phyloP scores from a whole-genome alignment of 495 filamentous ascomycete species.

The Cercophora scortea region DNA sequence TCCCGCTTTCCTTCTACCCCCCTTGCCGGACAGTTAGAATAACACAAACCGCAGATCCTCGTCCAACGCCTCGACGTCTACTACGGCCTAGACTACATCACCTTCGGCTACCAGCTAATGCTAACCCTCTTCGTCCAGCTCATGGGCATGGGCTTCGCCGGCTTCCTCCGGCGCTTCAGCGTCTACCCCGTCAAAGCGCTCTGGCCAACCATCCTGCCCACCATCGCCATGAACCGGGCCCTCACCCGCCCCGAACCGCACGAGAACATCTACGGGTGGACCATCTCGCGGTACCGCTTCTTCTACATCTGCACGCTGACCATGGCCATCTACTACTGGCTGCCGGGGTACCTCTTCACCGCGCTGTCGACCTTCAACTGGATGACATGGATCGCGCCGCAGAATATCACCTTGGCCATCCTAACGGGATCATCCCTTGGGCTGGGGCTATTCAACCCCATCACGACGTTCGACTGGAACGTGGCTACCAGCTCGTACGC shows the following conservation, averaged over 20 bases:
- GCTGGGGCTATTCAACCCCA: conserved; percentile 23
- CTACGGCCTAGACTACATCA: conserved; percentile 19
- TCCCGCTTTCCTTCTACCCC: too few species aligned
- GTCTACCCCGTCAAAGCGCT: conserved; percentile 31
- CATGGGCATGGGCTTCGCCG: conserved; percentile 37
- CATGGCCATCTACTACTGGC: conserved; percentile 32
- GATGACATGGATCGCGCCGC: conserved; percentile 33
- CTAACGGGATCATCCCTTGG: conserved; percentile 20
- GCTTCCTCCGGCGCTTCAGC: conserved; percentile 41
- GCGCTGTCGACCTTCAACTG: conserved; percentile 31
- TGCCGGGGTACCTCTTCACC: conserved; percentile 29
- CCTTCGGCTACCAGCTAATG: conserved; percentile 30
- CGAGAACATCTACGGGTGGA: conserved; percentile 29
- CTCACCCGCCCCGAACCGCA: conserved; percentile 14
- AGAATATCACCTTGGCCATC: conserved; percentile 24
- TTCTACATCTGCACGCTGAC: conserved; percentile 20
- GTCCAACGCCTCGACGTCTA: conserved; percentile 18
- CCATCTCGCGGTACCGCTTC: conserved; percentile 30
- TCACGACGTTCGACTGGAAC: conserved; percentile 29
- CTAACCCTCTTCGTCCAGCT: conserved; percentile 31
- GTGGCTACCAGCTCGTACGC: conserved; percentile 22
- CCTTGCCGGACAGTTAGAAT: not conserved
- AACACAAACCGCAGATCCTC: conserved; percentile 9
- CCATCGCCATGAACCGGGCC: conserved; percentile 25
- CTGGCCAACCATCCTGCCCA: conserved; percentile 23